Base-by-base conservation (phyloP, 169 alveolate species). In the Theileria equi region DNA sequence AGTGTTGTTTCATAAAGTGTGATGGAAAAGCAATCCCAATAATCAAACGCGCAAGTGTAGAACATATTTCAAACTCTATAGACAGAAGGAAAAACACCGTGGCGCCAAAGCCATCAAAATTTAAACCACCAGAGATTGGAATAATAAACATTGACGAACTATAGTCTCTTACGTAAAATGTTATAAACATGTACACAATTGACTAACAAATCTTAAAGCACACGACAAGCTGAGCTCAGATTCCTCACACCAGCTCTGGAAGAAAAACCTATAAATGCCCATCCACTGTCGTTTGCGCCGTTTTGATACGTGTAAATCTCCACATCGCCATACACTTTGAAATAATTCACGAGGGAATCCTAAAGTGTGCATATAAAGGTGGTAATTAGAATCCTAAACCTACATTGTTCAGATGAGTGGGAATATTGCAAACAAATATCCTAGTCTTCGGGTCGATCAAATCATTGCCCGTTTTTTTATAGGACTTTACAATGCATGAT, bases 251-350 rank as follows among this genome's bases (percentile, higher is more conserved):
- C 62, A 65, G 80, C 66, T 38, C 83, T 21, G 29, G 28, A 47
- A 32, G 82, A 77, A 78, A 72, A 87, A 29, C 90, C 92, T 41
- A 87, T 88, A 68, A 82, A 81, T 1, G 92, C 92, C 92, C 92
- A 87, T 49, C 92, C 90, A 26, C 58, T 66, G 73, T 87, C 79
- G 44, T 72, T 47, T 40, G 35, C 43, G 67, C 89, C 59, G 38
- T 82, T 76, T 58, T 82, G 88, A 47, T 77, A 87, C 5, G 77
- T 61, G 69, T 87, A 87, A 13, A 87, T 84, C 62, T 87, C 89
- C 38, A 87, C 55, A 53, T 80, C 82, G 16, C 92, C 92, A 47
- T 59, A 78, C 49, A 72, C 45, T 53, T 81, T 78, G 32, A 81
- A 48, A 45, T 81, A 57, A 31, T 69, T 50, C 26, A 60, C 76